These are phyloP conservation scores for Gastrodia elata DNA, from an alignment of 106 monocot genomes.

Conservation along the genomic window DNA sequence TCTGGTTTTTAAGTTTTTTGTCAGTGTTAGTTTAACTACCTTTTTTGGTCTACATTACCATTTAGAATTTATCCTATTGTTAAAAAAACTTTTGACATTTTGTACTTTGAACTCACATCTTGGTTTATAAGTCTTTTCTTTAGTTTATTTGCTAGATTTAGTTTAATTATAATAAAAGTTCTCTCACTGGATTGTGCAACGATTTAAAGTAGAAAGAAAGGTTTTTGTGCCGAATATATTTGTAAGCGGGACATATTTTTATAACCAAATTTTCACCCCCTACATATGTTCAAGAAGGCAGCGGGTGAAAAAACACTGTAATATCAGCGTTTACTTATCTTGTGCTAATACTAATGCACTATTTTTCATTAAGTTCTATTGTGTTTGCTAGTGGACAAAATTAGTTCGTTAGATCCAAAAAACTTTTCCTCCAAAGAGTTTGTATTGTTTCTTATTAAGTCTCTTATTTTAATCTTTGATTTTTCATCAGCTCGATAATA, in stretches of 20 bases:
- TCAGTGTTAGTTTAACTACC: too few relatives aligned
- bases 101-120: too few relatives aligned
- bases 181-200: too few relatives aligned
- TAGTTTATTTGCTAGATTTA: too few relatives aligned
- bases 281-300: not conserved
- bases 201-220: too few relatives aligned
- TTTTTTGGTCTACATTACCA: too few relatives aligned
- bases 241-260: not conserved
- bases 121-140: too few relatives aligned
- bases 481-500: constrained; percentile 81
- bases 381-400: not conserved
- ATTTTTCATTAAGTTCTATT: not conserved
- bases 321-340: not conserved
- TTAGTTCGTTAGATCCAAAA: not conserved
- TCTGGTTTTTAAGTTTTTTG: too few relatives aligned
- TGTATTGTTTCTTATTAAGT: not conserved
- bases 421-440: not conserved
- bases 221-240: too few relatives aligned
- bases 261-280: not conserved
- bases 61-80: too few relatives aligned
- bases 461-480: not conserved
- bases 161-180: too few relatives aligned
- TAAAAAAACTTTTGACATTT: too few relatives aligned
- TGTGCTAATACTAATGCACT: not conserved
- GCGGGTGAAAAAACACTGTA: not conserved